A percentile compares a stretch with the other conserved stretches of the same genome.
Evolutionary conservation across 208 protist genomes (phyloP).

Genomic region (Crithidia thermophila): DNA sequence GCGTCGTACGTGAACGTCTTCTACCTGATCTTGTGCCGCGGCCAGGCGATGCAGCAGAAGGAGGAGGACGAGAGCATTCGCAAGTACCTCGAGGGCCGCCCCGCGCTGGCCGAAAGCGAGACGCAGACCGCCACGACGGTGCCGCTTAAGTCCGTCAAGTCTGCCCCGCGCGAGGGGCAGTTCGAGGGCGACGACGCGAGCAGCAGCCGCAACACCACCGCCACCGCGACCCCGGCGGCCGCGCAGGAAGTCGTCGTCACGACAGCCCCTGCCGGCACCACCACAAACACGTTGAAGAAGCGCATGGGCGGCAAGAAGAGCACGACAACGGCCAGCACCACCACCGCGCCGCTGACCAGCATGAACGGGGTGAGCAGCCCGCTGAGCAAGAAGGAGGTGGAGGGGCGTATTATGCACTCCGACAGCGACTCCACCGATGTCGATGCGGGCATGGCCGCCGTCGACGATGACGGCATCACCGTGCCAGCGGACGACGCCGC

Average conservation of each 20-base stretch:
- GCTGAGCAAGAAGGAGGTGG: conserved; percentile 36
- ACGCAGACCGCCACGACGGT: not conserved
- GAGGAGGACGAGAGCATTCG: conserved; percentile 31
- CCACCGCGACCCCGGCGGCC: not conserved
- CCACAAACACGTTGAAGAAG: conserved; percentile 1
- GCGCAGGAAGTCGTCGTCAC: conserved; percentile 11
- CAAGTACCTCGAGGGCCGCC: conserved; percentile 14
- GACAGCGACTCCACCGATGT: conserved; percentile 14
- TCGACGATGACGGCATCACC: not conserved
- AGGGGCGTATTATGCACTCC: conserved; percentile 11
- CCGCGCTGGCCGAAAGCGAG: not conserved
- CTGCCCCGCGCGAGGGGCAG: not conserved
- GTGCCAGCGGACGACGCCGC: not conserved
- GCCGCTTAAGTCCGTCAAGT: not conserved
- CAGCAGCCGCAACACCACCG: not conserved
- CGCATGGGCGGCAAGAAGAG: not conserved
- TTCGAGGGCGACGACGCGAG: not conserved
- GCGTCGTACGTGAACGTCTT: conserved; percentile 94
- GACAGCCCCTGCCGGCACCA: not conserved
- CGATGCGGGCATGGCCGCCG: too few species aligned
- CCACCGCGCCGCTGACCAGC: conserved; percentile 76
- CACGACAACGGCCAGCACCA: not conserved
- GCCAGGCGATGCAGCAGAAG: conserved; percentile 32
- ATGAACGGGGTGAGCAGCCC: conserved; percentile 53
- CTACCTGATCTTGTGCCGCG: conserved; percentile 76